Conservation (phyloP, 2,329 filamentous ascomycete genomes). For the Dactylellina haptotyla region DNA sequence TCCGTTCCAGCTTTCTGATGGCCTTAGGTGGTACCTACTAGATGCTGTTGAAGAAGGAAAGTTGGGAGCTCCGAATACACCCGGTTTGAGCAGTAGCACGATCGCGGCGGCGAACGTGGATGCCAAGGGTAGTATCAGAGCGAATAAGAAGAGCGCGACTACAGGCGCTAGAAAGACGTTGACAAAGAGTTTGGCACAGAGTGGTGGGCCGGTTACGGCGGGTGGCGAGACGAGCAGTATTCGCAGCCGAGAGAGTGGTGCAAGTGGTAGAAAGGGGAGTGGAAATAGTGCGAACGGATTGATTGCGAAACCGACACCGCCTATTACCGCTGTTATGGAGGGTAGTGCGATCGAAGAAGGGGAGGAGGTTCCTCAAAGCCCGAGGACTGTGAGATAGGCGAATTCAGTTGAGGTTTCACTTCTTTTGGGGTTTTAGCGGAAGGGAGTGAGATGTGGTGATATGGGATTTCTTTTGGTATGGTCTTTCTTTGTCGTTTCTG, state of each 20-base stretch:
- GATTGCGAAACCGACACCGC: slow-evolving; percentile 16
- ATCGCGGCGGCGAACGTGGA: slow-evolving; percentile 88
- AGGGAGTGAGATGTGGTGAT: too few relatives aligned
- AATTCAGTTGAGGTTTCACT: neutral
- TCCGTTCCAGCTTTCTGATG: slow-evolving; percentile 94
- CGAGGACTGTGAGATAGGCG: neutral
- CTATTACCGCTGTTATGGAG: slow-evolving; percentile 22
- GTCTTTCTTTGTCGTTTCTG: neutral
- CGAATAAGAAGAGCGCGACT: slow-evolving; percentile 58
- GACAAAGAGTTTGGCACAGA: slow-evolving; percentile 52
- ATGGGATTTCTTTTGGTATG: neutral
- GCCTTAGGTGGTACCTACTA: slow-evolving; percentile 93
- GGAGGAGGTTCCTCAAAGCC: neutral
- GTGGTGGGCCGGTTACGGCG: slow-evolving; percentile 31
- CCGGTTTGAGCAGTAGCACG: slow-evolving; percentile 88
- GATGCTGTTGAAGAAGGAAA: slow-evolving; percentile 89
- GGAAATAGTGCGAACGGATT: slow-evolving; percentile 23
- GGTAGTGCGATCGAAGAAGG: slow-evolving; percentile 44
- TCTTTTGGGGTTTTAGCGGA: neutral
- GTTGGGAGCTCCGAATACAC: slow-evolving; percentile 83
- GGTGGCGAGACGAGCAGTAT: slow-evolving; percentile 49
- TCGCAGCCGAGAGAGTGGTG: slow-evolving; percentile 43
- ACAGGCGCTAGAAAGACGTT: slow-evolving; percentile 35
- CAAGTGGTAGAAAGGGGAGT: slow-evolving; percentile 45
- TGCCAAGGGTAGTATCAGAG: slow-evolving; percentile 73